Evolutionary conservation across 2,329 filamentous ascomycete genomes (phyloP), one percentile per base, ranked within the genome.

Genomic region (Curvularia lunata): DNA sequence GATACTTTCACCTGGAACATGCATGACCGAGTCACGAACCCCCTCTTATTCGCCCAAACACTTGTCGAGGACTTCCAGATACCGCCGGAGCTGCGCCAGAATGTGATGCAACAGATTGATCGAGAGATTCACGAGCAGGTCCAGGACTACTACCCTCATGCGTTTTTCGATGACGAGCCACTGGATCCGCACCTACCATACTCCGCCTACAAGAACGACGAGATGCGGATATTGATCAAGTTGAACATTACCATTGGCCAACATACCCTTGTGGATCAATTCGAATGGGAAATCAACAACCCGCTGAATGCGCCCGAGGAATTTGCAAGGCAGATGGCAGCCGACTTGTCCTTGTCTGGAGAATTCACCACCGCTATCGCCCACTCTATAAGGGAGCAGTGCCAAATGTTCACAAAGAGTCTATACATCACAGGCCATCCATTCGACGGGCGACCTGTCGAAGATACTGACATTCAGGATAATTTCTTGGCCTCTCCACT

Each of bases 1-100:
- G 95, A 99, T 77, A 98, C 95, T 0, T 97, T 99, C 67, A 98
- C 95, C 3, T 99, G 94, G 93, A 99, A 99, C 76, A 83, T 98
- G 34, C 91, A 97, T 79, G 95, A 99, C 75, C 89, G 93, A 57
- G 84, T 95, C 12, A 86, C 96, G 3, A 84, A 86, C 21, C 86
- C 89, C 19, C 90, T 96, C 56, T 77, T 95, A 10, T 98, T 98
- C 75, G 91, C 93, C 1, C 87, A 91, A 57, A 92, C 95, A 74
- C 83, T 99, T 19, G 86, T 98, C 5, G 95, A 99, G 76, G 95
- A 99, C 73, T 82, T 89, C 62, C 83, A 84, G 41, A 86, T 99
- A 71, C 91, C 92, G 2, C 79, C 91, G 27, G 90, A 93, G 68
- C 76, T 82, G 18, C 81, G 82, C 46, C 77, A 74, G 3, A 83